Conservation (phyloP, 2,329 filamentous ascomycete species). For the Xylaria sp. region DNA sequence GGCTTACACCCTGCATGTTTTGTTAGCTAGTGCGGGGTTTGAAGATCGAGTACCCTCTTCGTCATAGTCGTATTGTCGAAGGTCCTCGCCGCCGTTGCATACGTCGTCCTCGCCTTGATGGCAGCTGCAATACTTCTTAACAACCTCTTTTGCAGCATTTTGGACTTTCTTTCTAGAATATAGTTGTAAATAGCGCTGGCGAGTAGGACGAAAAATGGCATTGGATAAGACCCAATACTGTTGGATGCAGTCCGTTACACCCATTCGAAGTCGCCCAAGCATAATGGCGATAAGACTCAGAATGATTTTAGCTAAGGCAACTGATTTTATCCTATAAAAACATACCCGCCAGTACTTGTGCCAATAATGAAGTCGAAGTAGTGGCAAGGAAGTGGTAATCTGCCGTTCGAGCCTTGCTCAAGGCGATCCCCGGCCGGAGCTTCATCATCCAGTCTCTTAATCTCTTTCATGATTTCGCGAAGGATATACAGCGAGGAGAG, state of each 20-base stretch:
- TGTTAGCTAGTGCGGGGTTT: too few species aligned
- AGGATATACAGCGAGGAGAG: not conserved
- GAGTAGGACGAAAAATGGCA: not conserved
- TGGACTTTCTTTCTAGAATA: not conserved
- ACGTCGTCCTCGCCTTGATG: too few species aligned
- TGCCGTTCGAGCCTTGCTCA: too few species aligned
- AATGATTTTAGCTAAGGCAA: not conserved
- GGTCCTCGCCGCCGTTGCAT: too few species aligned
- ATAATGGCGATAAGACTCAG: not conserved
- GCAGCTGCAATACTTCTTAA: too few species aligned
- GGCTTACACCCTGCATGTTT: too few species aligned
- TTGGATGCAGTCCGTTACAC: not conserved
- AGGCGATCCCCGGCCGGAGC: too few species aligned
- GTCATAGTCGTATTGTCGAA: too few species aligned
- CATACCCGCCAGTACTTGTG: constrained; percentile 34
- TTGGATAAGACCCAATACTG: not conserved
- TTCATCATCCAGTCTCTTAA: too few species aligned
- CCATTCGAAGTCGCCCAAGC: not conserved
- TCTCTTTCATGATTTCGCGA: not conserved
- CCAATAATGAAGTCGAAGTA: not conserved
- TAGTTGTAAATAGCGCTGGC: not conserved
- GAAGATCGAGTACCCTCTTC: too few species aligned
- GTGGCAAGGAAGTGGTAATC: not conserved
- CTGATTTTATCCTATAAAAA: not conserved
- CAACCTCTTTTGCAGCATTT: too few species aligned